Evolutionary conservation across 352 stramenopile genomes (phyloP).

Genomic region (Pythium grandisporangium): DNA sequence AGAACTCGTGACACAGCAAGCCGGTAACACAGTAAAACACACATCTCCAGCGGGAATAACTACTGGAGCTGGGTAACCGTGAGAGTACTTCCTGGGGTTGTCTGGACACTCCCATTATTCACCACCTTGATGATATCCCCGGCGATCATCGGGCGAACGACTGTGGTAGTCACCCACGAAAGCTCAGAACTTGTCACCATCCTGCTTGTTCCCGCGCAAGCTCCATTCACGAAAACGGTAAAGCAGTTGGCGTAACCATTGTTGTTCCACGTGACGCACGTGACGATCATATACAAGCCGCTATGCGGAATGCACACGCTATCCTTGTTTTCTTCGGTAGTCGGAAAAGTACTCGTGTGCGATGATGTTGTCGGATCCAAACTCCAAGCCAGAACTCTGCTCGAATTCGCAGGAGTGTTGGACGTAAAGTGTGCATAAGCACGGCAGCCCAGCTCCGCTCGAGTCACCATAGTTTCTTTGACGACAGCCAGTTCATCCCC

Average conservation of each 20-base stretch:
- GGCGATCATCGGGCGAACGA: neutral
- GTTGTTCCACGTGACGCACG: neutral
- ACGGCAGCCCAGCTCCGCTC: neutral
- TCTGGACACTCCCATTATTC: neutral
- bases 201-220: neutral
- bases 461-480: neutral
- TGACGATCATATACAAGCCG: neutral
- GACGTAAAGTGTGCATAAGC: neutral
- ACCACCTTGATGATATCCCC: too few species aligned
- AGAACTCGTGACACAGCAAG: too few species aligned
- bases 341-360: too few species aligned
- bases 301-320: neutral
- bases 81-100: neutral
- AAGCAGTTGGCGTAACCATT: neutral
- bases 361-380: neutral
- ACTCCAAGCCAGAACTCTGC: neutral
- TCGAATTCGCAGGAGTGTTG: neutral
- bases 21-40: too few species aligned
- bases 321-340: too few species aligned
- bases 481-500: neutral
- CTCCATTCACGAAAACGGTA: neutral
- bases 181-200: neutral
- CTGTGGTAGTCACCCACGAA: neutral
- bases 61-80: neutral
- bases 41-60: neutral